Conservation (phyloP, 2,329 filamentous ascomycete species). For the Cladosporium sp. region DNA sequence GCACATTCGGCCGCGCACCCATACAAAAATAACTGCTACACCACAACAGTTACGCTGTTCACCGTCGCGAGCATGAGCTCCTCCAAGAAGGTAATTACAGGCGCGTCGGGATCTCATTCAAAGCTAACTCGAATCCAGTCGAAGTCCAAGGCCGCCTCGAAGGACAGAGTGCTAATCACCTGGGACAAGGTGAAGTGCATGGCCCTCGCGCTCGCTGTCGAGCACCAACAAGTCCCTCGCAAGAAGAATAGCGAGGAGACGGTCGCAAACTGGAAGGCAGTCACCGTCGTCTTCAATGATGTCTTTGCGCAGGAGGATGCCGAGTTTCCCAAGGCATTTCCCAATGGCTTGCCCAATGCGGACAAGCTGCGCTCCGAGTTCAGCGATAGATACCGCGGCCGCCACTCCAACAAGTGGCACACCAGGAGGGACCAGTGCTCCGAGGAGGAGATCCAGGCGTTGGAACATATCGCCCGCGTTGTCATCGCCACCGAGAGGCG, state of each 20-base stretch:
- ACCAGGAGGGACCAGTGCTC: background rate
- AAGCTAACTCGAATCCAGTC: too few species aligned
- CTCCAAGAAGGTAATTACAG: too few species aligned
- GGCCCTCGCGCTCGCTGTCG: background rate
- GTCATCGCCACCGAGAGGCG: background rate
- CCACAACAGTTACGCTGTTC: too few species aligned
- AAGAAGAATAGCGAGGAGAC: background rate
- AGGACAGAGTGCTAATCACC: too few species aligned
- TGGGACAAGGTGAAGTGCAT: background rate
- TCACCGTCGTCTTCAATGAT: background rate
- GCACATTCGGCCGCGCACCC: too few species aligned
- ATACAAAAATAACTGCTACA: too few species aligned
- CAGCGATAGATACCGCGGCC: background rate
- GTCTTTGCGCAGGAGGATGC: background rate
- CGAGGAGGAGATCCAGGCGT: background rate
- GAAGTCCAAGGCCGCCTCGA: too few species aligned
- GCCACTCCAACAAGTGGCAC: background rate
- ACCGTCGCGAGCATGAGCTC: too few species aligned
- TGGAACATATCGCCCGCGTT: background rate
- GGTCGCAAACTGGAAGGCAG: background rate
- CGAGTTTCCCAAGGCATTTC: background rate
- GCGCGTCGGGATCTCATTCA: too few species aligned
- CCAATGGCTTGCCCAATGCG: background rate
- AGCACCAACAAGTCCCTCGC: background rate
- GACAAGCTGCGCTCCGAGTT: background rate